Evolutionary conservation across 2,329 filamentous ascomycete genomes (phyloP), one percentile per base, ranked within the genome.

Genomic region (Dryadomyces quercus-mongolicae): DNA sequence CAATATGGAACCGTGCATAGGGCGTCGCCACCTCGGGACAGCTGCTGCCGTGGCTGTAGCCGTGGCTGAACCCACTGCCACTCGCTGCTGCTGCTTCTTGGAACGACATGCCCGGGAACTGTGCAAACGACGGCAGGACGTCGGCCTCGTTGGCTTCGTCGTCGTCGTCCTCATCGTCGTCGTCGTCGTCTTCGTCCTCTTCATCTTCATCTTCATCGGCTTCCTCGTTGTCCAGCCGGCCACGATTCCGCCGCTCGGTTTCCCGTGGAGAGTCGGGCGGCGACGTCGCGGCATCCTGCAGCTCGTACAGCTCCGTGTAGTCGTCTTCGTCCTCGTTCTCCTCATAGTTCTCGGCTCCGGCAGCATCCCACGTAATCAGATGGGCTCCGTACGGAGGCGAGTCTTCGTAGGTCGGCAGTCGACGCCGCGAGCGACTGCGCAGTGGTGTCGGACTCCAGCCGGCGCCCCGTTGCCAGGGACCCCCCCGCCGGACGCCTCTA

Each of bases 1-100:
- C 84, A 54, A 96, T 94, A 64, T 84, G 86, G 69, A 97, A 96
- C 31, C 9, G 34, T 16, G 47, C 47, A 1, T 7, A 38, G n/a
- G 22, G 47, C 9, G n/a, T 18, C 5, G 18, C 16, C 2, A 22
- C 21, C 45, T 22, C 45, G 3, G 45, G 45, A 16, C 21, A 13
- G 45, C 18, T 47, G 6, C 20, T 18, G 52, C 10, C n/a, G 34
- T 22, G 25, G 40, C 43, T 34, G 44, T 25, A 48, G 40, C 25
- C 25, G 20, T 47, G 16, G 20, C 44, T 16, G 20, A 20, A 12
- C 10, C 13, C 18, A 20, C 12, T 46, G 18, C 16, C 16, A 15
- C 16, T 38, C 2, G 18, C 18, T 5, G 18, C 25, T 25, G 16
- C 25, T 31, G 31, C 25, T 6, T 49, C 34, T 31, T 40, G 36